Evolutionary conservation across 192 early-diverging fungal genomes (phyloP), one percentile per base, ranked within the genome.

Genomic region (Thamnidium elegans): DNA sequence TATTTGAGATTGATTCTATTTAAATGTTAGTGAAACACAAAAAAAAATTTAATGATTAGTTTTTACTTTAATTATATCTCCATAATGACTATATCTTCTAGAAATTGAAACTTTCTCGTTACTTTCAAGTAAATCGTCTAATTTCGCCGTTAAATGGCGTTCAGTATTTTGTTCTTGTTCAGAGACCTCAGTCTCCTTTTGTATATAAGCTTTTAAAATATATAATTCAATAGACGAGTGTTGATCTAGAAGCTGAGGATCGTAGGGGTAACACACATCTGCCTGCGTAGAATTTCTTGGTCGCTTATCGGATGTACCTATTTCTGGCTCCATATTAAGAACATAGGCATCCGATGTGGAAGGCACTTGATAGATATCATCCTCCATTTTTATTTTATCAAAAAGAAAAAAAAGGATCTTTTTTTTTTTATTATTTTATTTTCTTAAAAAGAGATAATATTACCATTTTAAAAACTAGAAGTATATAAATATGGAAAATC

Each of bases 31-130:
- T 26, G 3, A 13, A n/a, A n/a, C n/a, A n/a, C n/a, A n/a, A n/a
- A n/a, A n/a, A n/a, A n/a, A n/a, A n/a, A n/a, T n/a, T 52, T 23
- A 17, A 7, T 26, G 19, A 17, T 52, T 14, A 4, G 15, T 20
- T 42, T 7, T 44, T 43, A 59, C 58, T 36, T 21, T 31, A 20
- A 59, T 36, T 14, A 43, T 59, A 45, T 59, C 58, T 14, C 58
- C 58, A 59, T 59, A 59, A 6, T 44, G 21, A 59, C 58, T 59
- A 26, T 42, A 59, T 20, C 19, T 42, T 17, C 58, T 59, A 11
- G 58, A 43, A 20, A 45, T 44, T 15, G 36, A 43, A 2, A 39
- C 20, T 30, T 20, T 43, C 4, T 59, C 58, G 26, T 23, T 52
- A 48, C 14, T 48, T 42, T 59, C 58, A 6, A 59, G 14, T 23